Conservation (phyloP, 1,284 basidiomycete genomes). For the Apiotrichum domesticum region DNA sequence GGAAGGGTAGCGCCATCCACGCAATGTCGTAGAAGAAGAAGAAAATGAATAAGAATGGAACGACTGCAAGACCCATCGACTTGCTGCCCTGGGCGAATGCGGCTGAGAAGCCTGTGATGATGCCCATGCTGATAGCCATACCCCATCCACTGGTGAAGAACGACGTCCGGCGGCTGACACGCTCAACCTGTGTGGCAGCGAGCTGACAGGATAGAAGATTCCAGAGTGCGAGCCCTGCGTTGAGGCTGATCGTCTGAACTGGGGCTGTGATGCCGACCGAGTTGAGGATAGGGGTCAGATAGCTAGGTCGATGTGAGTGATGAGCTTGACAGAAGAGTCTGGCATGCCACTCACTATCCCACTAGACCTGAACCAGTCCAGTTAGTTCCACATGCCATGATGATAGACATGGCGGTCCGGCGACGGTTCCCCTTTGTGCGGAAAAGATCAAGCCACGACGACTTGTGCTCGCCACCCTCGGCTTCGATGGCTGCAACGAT, state of each 20-base stretch:
- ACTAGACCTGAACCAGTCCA: slow-evolving; percentile 32
- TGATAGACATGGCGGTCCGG: slow-evolving; percentile 27
- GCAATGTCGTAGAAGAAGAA: slow-evolving; percentile 18
- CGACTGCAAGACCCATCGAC: slow-evolving; percentile 29
- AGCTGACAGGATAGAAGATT: slow-evolving; percentile 13
- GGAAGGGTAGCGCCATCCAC: slow-evolving; percentile 10
- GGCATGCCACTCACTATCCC: slow-evolving; percentile 21
- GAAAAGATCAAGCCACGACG: slow-evolving; percentile 31
- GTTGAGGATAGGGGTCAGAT: slow-evolving; percentile 29
- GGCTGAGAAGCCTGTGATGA: slow-evolving; percentile 30
- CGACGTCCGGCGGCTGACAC: slow-evolving; percentile 25
- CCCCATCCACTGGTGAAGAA: slow-evolving; percentile 17
- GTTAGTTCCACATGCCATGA: slow-evolving; percentile 20
- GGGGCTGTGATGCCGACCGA: slow-evolving; percentile 30
- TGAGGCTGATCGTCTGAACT: slow-evolving; percentile 26
- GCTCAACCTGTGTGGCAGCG: slow-evolving; percentile 12
- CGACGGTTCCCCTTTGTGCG: slow-evolving; percentile 31
- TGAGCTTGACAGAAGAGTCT: not conserved
- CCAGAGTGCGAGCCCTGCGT: slow-evolving; percentile 22
- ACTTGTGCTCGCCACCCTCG: slow-evolving; percentile 16
- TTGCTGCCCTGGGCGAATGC: slow-evolving; percentile 19
- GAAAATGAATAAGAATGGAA: slow-evolving; percentile 36
- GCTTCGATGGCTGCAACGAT: slow-evolving; percentile 25
- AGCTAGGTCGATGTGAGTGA: slow-evolving; percentile 7
- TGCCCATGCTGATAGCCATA: slow-evolving; percentile 23